Evolutionary conservation across 371 early-diverging fungal species (phyloP), one percentile per base, ranked within the genome.

Genomic region (Rhizopus stolonifer): DNA sequence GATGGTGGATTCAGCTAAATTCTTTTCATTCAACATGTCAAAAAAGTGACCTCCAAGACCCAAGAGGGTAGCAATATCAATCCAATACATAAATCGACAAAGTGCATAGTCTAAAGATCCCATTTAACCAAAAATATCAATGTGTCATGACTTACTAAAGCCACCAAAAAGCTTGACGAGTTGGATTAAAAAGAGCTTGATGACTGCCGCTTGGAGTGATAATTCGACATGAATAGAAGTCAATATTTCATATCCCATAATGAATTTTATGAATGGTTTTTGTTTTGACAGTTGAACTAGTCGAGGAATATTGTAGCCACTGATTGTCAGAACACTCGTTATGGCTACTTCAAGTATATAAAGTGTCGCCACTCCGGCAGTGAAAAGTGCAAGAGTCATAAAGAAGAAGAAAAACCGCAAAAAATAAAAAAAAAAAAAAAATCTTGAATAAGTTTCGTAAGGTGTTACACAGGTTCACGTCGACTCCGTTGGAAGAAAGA

Each of bases 21-120:
- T 18, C 4, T 43, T 64, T 22, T 61, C 69, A 15, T 38, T 39
- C 3, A 65, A 15, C 52, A 69, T 69, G 24, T 65, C 61, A 38
- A 49, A 51, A 23, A 61, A 70, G 19, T 68, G 32, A 2, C 44
- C 40, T 19, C 31, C 34, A 2, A 64, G 42, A 19, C 55, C 69
- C 31, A 45, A 32, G 18, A 69, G 49, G 24, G 50, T 64, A 9
- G 58, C 14, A 24, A 64, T 34, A 51, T 70, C 70, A 10, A 61
- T 14, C 15, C 38, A 53, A 42, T 61, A 67, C 3, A 50, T 21
- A 0, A 68, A 2, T 21, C 50, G 46, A 14, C 65, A 21, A 8
- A 70, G 47, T 11, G 21, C 46, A 22, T 64, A 60, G n/a, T 56
- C 70, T 68, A 56, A 21, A 22, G 5, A 52, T 26, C 13, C 50